Evolutionary conservation across 2,329 filamentous ascomycete species (phyloP).

Genomic region (Talaromyces rugulosus): DNA sequence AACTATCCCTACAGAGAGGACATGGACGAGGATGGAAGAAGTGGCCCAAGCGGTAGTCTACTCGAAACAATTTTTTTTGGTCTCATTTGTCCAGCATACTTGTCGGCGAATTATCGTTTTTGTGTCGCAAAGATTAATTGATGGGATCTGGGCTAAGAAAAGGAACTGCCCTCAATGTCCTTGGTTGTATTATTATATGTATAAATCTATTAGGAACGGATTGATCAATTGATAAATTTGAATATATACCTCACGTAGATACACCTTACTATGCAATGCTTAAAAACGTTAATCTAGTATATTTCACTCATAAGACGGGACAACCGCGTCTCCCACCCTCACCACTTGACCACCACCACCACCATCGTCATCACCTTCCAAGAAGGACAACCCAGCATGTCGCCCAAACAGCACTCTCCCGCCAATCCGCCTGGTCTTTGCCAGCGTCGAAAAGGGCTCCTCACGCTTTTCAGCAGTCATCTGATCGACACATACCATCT

Average conservation of each 20-base stretch:
- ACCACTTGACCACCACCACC: constrained; percentile 22
- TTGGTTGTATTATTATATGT: constrained; percentile 13
- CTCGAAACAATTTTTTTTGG: neutral
- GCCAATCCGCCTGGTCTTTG: constrained; percentile 77
- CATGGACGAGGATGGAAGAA: constrained; percentile 72
- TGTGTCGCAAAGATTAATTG: neutral
- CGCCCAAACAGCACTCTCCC: constrained; percentile 88
- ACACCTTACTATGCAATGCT: no score
- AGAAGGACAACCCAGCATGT: constrained; percentile 52
- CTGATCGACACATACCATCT: constrained; percentile 96
- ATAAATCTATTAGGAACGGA: constrained; percentile 1
- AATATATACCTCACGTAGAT: neutral
- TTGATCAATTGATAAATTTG: neutral
- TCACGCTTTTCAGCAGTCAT: constrained; percentile 69
- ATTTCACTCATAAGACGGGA: constrained; percentile 23
- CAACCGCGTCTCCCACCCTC: constrained; percentile 38
- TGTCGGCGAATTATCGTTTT: constrained; percentile 6
- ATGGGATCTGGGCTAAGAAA: neutral
- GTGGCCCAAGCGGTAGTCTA: constrained; percentile 55
- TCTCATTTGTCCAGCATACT: neutral
- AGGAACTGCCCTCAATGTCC: neutral
- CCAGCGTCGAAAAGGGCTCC: constrained; percentile 83
- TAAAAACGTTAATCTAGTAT: neutral
- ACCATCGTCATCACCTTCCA: constrained; percentile 14
- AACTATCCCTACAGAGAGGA: constrained; percentile 49